These are phyloP conservation scores for Boletus sp. DNA, from an alignment of 768 basidiomycete genomes.

Conservation along the genomic window DNA sequence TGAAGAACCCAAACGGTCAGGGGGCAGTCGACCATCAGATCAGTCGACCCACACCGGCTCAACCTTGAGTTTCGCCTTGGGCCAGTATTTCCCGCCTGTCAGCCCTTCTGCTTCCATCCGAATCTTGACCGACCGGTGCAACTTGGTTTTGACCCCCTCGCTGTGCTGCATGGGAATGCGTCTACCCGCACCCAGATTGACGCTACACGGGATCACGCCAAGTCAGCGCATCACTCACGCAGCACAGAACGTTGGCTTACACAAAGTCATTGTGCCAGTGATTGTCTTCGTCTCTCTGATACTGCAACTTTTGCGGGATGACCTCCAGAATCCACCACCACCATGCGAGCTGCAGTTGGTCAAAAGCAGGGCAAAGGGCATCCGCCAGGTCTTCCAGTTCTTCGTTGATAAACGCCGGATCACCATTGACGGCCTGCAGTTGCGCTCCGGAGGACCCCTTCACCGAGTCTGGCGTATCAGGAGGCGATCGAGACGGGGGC, in stretches of 20 bases:
- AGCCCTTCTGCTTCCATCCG: conserved; percentile 48
- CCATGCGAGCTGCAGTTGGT: conserved; percentile 48
- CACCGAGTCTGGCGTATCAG: conserved; percentile 7
- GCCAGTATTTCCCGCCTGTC: conserved; percentile 35
- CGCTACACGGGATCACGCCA: background rate
- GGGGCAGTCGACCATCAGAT: background rate
- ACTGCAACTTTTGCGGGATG: conserved; percentile 36
- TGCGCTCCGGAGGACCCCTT: conserved; percentile 6
- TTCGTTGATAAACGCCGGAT: conserved; percentile 36
- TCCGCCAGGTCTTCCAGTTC: conserved; percentile 66
- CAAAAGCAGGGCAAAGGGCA: conserved; percentile 48
- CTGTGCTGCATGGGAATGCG: conserved; percentile 38
- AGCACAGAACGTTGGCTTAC: conserved; percentile 11
- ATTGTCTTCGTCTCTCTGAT: conserved; percentile 24
- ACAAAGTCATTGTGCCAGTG: conserved; percentile 11
- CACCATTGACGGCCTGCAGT: conserved; percentile 17
- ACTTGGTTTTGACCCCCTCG: conserved; percentile 39
- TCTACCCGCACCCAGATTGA: conserved; percentile 42
- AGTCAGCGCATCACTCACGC: background rate
- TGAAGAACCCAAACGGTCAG: background rate
- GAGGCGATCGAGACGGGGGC: conserved; percentile 12
- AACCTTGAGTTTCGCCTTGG: conserved; percentile 37
- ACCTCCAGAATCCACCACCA: conserved; percentile 69
- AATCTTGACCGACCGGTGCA: conserved; percentile 47
- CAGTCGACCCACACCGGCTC: conserved; percentile 42